phyloP scores from a whole-genome alignment of 2,329 filamentous ascomycete species.

The Sclerotinia trifoliorum region DNA sequence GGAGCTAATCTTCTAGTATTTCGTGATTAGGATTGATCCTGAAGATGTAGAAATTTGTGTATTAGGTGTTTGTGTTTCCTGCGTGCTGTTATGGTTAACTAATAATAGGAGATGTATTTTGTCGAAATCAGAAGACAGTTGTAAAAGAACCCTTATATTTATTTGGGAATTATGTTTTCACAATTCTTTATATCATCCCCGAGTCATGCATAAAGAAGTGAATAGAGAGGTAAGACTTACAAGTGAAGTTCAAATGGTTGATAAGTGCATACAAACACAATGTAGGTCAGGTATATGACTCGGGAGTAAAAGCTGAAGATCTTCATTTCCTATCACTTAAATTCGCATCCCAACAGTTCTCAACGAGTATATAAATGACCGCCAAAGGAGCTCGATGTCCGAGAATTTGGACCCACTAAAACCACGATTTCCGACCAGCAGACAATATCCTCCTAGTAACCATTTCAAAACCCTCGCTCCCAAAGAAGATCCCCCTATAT shows the following conservation, averaged over 20 bases:
- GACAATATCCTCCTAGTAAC: background rate
- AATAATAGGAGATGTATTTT: background rate
- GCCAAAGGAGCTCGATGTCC: too few relatives aligned
- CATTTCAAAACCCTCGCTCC: background rate
- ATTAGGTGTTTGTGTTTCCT: background rate
- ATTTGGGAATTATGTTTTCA: background rate
- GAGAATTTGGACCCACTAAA: background rate
- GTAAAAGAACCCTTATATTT: background rate
- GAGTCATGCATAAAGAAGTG: too few relatives aligned
- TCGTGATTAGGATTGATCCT: background rate
- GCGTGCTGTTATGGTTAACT: background rate
- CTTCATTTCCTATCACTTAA: background rate
- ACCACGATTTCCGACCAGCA: too few relatives aligned
- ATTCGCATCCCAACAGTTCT: background rate
- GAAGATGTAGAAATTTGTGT: too few relatives aligned
- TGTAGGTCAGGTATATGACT: background rate
- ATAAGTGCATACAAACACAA: background rate
- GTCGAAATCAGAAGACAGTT: background rate
- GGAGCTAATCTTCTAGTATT: background rate
- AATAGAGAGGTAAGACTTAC: too few relatives aligned
- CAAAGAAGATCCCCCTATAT: background rate
- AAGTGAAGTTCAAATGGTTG: too few relatives aligned
- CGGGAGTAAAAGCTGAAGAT: background rate
- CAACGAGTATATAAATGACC: background rate
- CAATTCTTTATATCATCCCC: background rate